phyloP scores from a whole-genome alignment of 495 filamentous ascomycete species.

The Penicillium turbatum region DNA sequence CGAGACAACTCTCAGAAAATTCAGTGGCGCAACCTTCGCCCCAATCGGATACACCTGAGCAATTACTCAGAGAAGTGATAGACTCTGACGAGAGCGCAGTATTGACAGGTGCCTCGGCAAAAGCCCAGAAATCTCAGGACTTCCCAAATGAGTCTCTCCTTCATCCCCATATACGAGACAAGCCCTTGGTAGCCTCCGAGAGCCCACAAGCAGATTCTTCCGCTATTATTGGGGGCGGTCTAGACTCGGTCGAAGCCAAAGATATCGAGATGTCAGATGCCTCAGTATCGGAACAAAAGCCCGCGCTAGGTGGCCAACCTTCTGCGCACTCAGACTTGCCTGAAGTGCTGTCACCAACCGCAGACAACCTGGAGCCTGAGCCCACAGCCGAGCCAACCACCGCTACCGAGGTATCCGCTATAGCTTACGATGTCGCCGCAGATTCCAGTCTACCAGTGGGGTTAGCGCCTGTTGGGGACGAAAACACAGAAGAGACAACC shows the following conservation, averaged over 20 bases:
- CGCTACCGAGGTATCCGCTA: neutral
- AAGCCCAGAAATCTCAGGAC: neutral
- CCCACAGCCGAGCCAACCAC: neutral
- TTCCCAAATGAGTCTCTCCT: neutral
- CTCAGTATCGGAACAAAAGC: conserved; percentile 3
- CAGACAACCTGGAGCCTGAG: neutral
- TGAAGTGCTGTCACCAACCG: neutral
- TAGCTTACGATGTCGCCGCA: neutral
- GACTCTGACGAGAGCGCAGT: neutral
- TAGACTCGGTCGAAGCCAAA: conserved; percentile 1
- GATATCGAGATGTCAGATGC: conserved; percentile 14
- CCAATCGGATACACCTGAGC: neutral
- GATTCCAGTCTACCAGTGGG: neutral
- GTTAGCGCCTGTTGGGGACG: neutral
- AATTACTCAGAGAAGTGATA: neutral
- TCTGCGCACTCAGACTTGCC: conserved; percentile 3
- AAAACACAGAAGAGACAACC: neutral
- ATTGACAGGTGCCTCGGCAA: neutral
- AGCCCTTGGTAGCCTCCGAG: neutral
- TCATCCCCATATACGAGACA: neutral
- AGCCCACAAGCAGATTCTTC: neutral
- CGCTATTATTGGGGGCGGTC: neutral
- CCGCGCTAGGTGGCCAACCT: neutral
- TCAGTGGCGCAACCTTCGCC: neutral
- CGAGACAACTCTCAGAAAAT: conserved; percentile 7